Percentiles rank a stretch among this genome's conserved stretches.
Evolutionary conservation across 2,329 filamentous ascomycete genomes (phyloP).

Genomic region (Neospermospora avenae): DNA sequence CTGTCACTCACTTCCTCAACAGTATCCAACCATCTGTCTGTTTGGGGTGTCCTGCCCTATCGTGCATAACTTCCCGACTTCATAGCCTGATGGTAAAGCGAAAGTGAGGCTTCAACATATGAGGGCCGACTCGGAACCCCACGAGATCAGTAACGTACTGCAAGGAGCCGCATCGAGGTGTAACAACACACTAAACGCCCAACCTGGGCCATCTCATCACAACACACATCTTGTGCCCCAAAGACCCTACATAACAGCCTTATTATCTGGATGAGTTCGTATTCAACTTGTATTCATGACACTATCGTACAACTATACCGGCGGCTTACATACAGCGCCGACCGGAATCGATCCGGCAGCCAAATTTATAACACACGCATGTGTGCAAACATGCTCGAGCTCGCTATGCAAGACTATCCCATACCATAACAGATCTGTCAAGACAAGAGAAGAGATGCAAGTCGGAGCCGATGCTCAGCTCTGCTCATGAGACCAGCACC

Average conservation of each 20-base stretch:
- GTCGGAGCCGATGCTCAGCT: background rate
- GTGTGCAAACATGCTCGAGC: background rate
- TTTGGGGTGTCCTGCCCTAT: background rate
- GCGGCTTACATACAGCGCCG: background rate
- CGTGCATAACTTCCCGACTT: background rate
- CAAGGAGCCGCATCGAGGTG: conserved; percentile 5
- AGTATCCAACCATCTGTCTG: background rate
- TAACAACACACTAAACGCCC: background rate
- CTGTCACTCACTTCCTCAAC: too few relatives aligned
- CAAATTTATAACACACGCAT: background rate
- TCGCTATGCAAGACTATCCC: conserved; percentile 16
- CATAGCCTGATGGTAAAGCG: too few relatives aligned
- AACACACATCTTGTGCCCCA: background rate
- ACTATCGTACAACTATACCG: conserved; percentile 21
- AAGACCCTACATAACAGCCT: background rate
- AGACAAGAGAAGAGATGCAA: conserved; percentile 21
- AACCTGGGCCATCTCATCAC: background rate
- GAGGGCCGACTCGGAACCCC: background rate
- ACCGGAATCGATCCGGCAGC: background rate
- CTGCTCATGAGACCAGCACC: conserved; percentile 10
- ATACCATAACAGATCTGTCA: background rate
- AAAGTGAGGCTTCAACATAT: too few relatives aligned
- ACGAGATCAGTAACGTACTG: conserved; percentile 1
- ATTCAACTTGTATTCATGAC: conserved; percentile 13
- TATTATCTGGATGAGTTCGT: background rate